These are phyloP conservation scores for Ascochyta lentis DNA, from an alignment of 2,329 filamentous ascomycete species.

Conservation along the genomic window DNA sequence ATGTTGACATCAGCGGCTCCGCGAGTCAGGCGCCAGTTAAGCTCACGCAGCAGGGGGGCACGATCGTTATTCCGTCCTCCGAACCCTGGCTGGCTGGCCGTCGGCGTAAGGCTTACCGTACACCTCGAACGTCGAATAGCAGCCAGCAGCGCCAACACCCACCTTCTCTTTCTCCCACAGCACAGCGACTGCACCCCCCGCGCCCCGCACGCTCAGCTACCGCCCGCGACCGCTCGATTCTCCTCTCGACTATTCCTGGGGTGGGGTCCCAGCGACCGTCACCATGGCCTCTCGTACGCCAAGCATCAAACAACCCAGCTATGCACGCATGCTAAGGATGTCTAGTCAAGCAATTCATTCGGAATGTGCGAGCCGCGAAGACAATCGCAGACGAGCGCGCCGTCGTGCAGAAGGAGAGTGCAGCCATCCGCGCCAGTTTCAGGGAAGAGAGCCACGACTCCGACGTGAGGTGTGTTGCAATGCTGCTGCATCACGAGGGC, in stretches of 20 bases:
- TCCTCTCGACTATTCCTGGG: slow-evolving; percentile 35
- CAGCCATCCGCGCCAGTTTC: slow-evolving; percentile 95
- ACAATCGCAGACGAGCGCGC: slow-evolving; percentile 98
- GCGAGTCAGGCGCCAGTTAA: slow-evolving; percentile 14
- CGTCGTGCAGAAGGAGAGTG: slow-evolving; percentile 98
- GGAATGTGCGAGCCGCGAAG: slow-evolving; percentile 97
- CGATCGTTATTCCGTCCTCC: slow-evolving; percentile 2
- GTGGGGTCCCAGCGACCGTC: slow-evolving; percentile 59
- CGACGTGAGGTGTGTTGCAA: slow-evolving; percentile 73
- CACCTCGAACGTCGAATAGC: slow-evolving; percentile 28
- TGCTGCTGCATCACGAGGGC: slow-evolving; percentile 13
- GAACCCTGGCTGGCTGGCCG: slow-evolving; percentile 29
- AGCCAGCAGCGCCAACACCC: slow-evolving; percentile 21
- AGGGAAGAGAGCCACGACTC: slow-evolving; percentile 95
- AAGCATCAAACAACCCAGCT: slow-evolving; percentile 31
- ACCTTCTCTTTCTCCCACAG: not conserved
- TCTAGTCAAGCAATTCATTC: slow-evolving; percentile 98
- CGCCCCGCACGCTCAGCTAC: slow-evolving; percentile 4
- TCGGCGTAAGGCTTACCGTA: slow-evolving; percentile 25
- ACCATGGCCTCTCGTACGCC: slow-evolving; percentile 64
- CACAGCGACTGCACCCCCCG: not conserved
- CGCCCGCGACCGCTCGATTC: slow-evolving; percentile 15
- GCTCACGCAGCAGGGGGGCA: slow-evolving; percentile 7
- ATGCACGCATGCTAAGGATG: slow-evolving; percentile 38
- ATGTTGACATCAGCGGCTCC: slow-evolving; percentile 21